A percentile compares a stretch with the other conserved stretches of the same genome.
phyloP scores from a whole-genome alignment of 2,329 filamentous ascomycete genomes.

The Venturia asperata region DNA sequence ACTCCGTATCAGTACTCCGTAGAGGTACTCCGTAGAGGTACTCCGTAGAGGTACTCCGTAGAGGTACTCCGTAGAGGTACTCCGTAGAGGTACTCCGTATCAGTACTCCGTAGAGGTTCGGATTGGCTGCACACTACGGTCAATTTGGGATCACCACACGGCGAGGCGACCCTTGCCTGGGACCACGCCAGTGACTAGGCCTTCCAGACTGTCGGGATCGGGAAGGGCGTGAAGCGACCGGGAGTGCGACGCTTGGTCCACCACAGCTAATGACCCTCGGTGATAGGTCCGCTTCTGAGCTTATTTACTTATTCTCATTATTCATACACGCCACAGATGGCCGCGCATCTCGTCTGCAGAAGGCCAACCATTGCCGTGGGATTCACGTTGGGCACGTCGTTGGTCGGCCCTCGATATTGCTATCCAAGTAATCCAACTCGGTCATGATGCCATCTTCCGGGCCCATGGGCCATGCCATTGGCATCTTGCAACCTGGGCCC shows the following conservation, averaged over 20 bases:
- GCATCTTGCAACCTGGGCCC: neutral
- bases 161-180: neutral
- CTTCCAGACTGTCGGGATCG: conserved; percentile 1
- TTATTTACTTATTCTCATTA: conserved; percentile 12
- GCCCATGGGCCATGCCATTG: too few relatives aligned
- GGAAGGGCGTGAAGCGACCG: neutral
- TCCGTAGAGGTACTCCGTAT: too few relatives aligned
- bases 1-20: too few relatives aligned
- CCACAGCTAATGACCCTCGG: neutral
- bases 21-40: too few relatives aligned
- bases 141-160: neutral
- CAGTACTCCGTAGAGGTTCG: too few relatives aligned
- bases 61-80: too few relatives aligned
- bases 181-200: neutral
- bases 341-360: conserved; percentile 13
- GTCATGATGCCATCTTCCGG: conserved; percentile 1
- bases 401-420: neutral
- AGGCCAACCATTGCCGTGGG: conserved; percentile 10
- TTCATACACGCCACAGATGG: conserved; percentile 14
- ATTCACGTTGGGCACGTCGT: neutral
- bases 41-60: too few relatives aligned
- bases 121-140: neutral
- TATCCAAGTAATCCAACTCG: neutral
- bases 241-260: conserved; percentile 10
- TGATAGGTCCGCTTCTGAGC: conserved; percentile 13